Base-by-base conservation (phyloP, 352 stramenopile species). In the Pseudoperonospora humuli region DNA sequence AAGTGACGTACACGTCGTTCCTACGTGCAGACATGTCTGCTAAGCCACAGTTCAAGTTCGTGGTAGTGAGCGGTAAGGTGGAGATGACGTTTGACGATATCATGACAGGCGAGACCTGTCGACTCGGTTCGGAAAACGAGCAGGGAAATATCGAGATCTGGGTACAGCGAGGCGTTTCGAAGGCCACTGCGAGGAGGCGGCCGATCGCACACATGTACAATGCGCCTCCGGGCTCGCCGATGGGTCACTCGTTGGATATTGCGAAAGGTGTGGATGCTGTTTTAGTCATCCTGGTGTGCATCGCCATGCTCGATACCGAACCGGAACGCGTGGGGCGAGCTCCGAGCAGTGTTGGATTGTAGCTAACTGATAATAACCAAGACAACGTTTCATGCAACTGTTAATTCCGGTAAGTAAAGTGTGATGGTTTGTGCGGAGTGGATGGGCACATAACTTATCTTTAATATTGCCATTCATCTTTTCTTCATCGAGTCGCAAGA, bases 251-350 rank as follows among this genome's bases (percentile, higher is more conserved):
- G 8, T 31, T 70, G 14, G 61, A 70, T 24, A 57, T 70, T 24
- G 53, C 61, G 1, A 46, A 70, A 38, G 61, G 61, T 15, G 61
- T 70, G 24, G 61, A 70, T 34, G 57, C 50, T 9, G 45, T 70
- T 9, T 47, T 70, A 37, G 41, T 58, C 27, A 42, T 70, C 1
- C 24, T 66, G 10, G 44, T 70, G 31, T 61, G 61, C 27, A 53
- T 70, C 35, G 56, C 43, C 2, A 14, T 64, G 9, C 55, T 67
- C 24, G 61, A 67, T 15, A 59, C 52, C 34, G 53, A 61, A 10
- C 39, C 53, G 2, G 49, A 50, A 5, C 25, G 31, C 39, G 51
- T 27, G 18, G 50, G 46, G 52, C 33, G 47, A 33, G 9, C 29
- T 21, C 15, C 39, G 20, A 60, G 11, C 4, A 25, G 25, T 25